Evolutionary conservation across 495 filamentous ascomycete species (phyloP).

Genomic region (Oidiodendron maius): DNA sequence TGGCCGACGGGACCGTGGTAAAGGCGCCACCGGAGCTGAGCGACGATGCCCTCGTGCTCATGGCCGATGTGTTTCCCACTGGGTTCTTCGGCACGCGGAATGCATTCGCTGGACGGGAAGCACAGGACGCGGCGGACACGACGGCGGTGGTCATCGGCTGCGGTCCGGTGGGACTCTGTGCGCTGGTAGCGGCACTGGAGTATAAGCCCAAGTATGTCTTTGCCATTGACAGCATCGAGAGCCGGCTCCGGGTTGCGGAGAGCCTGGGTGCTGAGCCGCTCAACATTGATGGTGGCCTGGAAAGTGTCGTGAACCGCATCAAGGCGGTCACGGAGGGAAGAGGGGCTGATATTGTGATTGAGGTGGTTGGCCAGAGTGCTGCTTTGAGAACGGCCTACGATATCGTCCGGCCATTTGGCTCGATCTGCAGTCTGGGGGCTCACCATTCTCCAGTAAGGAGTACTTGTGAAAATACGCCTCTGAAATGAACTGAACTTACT

Average conservation of each 20-base stretch:
- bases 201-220: constrained; percentile 69
- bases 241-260: constrained; percentile 68
- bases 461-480: no score
- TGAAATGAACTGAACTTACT: no score
- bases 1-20: constrained; percentile 77
- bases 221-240: constrained; percentile 74
- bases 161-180: constrained; percentile 81
- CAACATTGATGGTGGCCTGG: constrained; percentile 57
- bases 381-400: constrained; percentile 59
- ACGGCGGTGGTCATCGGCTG: constrained; percentile 80
- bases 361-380: constrained; percentile 79
- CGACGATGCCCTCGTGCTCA: constrained; percentile 73
- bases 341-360: constrained; percentile 84
- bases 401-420: constrained; percentile 77
- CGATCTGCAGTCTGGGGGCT: no score
- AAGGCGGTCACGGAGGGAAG: constrained; percentile 69
- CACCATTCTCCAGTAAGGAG: no score
- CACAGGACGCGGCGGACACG: constrained; percentile 59
- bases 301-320: constrained; percentile 35
- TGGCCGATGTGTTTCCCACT: constrained; percentile 80
- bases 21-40: constrained; percentile 67
- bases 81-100: constrained; percentile 81
- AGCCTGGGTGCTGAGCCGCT: constrained; percentile 76
- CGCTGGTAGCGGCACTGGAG: constrained; percentile 76
- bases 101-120: constrained; percentile 60